Conservation (phyloP, 148 eudicot species). For the Rhododendron ovatum region DNA sequence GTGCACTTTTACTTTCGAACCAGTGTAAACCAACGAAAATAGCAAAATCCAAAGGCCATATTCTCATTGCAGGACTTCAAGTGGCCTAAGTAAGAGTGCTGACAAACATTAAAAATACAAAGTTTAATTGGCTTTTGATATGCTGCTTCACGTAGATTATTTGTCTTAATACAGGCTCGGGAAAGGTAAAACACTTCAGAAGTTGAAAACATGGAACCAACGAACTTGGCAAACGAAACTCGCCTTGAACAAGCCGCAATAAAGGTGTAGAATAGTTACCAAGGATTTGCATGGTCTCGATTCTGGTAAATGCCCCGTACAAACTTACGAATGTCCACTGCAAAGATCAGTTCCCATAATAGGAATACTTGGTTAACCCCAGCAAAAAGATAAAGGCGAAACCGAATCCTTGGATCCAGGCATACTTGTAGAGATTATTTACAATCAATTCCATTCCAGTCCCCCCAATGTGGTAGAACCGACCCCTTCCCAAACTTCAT, state of each 20-base stretch:
- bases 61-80: too few relatives aligned
- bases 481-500: conserved; percentile 85
- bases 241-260: not conserved
- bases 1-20: too few relatives aligned
- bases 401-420: not conserved
- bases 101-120: too few relatives aligned
- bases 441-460: conserved; percentile 58
- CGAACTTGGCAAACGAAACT: not conserved
- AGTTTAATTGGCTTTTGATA: too few relatives aligned
- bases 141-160: too few relatives aligned
- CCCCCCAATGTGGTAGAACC: conserved; percentile 78
- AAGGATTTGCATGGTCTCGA: not conserved
- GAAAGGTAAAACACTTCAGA: not conserved
- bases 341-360: not conserved
- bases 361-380: not conserved
- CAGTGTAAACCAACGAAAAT: too few relatives aligned
- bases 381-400: not conserved
- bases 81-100: too few relatives aligned
- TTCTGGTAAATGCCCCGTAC: not conserved
- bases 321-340: not conserved
- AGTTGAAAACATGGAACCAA: not conserved
- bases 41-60: too few relatives aligned
- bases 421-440: not conserved
- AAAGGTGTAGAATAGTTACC: not conserved
- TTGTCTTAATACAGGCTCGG: too few relatives aligned